These are phyloP conservation scores for Grosmannia penicillata DNA, from an alignment of 2,329 filamentous ascomycete species.

Conservation along the genomic window DNA sequence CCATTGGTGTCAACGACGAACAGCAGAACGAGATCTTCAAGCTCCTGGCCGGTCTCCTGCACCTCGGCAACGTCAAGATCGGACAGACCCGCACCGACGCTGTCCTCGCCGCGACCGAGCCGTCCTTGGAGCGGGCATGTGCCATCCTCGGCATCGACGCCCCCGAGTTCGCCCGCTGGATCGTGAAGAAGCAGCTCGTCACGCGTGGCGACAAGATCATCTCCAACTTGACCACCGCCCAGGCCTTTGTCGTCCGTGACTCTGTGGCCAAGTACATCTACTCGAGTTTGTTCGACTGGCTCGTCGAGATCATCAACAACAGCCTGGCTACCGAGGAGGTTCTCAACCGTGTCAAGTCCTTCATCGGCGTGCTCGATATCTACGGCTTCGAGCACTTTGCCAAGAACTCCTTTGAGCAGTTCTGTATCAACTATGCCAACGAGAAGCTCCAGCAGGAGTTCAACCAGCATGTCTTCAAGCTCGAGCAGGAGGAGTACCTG, in stretches of 20 bases:
- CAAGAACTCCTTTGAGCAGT: constrained; percentile 99
- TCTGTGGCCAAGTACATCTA: constrained; percentile 99
- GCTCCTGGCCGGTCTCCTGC: constrained; percentile 76
- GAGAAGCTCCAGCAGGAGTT: constrained; percentile 99
- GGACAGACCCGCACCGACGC: constrained; percentile 81
- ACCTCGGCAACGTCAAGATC: constrained; percentile 95
- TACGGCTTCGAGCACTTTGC: constrained; percentile 99
- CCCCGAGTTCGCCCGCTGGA: constrained; percentile 88
- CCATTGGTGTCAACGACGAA: constrained; percentile 63
- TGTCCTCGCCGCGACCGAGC: constrained; percentile 64
- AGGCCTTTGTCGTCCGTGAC: constrained; percentile 86
- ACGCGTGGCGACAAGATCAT: constrained; percentile 96
- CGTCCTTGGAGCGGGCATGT: constrained; percentile 68
- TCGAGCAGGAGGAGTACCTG: constrained; percentile 96
- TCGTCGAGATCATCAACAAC: constrained; percentile 91
- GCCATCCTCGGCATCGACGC: constrained; percentile 76
- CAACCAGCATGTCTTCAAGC: constrained; percentile 97
- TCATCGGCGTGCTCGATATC: constrained; percentile 98
- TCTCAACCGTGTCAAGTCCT: constrained; percentile 65
- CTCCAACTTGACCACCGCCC: constrained; percentile 84
- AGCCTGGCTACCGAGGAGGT: constrained; percentile 84
- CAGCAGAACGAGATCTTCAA: constrained; percentile 81
- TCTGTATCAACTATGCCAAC: constrained; percentile 99
- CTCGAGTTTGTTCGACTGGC: constrained; percentile 95
- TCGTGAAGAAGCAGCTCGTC: constrained; percentile 94